Base-by-base conservation (phyloP, 2,329 filamentous ascomycete genomes). In the Byssoonygena ceratinophila region DNA sequence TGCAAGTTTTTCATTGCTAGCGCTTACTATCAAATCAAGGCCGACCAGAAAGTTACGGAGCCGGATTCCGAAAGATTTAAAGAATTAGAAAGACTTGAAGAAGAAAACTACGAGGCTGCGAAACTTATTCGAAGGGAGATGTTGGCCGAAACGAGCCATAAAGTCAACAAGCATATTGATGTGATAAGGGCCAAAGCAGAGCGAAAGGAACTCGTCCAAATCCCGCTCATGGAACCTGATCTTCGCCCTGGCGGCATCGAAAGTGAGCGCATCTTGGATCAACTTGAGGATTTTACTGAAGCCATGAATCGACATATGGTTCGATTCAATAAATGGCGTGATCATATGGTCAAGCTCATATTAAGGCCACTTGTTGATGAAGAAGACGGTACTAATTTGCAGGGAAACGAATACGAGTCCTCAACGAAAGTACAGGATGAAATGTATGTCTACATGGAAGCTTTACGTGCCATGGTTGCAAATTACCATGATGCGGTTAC, bases 361-460 rank as follows among this genome's bases (percentile, higher is more conserved):
- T 70, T 85, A 9, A 77, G 82, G 55, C 81, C 87, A 0, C 75
- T 97, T 1, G 81, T 97, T 16, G 92, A 97, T 59, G 82, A 92
- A 62, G 88, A 94, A 37, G 81, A 81, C 14, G 74, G 72, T n/a
- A 69, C 77, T 8, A 87, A 94, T 54, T 78, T 82, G 1, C 91
- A 88, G 9, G 92, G 92, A 22, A 84, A 96, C 54, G 92, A 97
- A 65, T 92, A 95, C 57, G 85, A 88, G 59, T 80, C 86, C 29
- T 94, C 91, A 0, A 87, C 89, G 0, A 87, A 87, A 65, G 78
- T 84, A 43, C 91, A 97, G 68, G 91, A 96, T 56, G 82, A 94
- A 63, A 79, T 96, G 39, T 87, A 91, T 68, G 86, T 86, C 5
- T 94, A 94, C 62, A 84, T 94, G 54, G 82, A 89, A 63, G 82